Base-by-base conservation (phyloP, 305 asterid species). In the Caryopteris hybrid region DNA sequence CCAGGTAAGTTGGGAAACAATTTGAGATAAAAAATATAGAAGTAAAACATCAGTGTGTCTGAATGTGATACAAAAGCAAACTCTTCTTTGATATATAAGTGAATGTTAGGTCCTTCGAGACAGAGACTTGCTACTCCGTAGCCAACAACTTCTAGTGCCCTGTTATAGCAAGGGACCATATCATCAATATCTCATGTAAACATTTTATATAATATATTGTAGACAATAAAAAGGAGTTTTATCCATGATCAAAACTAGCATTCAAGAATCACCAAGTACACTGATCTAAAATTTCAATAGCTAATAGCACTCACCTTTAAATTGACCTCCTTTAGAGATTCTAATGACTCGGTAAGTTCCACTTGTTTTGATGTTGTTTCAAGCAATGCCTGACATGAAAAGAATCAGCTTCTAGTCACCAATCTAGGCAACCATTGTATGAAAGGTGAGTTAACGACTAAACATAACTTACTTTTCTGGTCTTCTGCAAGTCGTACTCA, bases 311-410 rank as follows among this genome's bases (percentile, higher is more conserved):
- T 74, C 64, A 82, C 99, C 72, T 83, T 86, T 34, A 78, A 25
- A 34, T 72, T 88, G 66, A 50, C 43, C 73, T 86, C 98, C 77
- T 81, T 91, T 71, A 94, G 75, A 53, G 74, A 82, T 76, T 94
- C 98, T 75, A 89, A 51, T 38, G 99, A 89, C 61, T 86, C 94
- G 9, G 96, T 88, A 33, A 94, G 95, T 77, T 94, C 97, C 61
- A 81, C 86, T 80, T 94, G 99, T 71, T 84, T 89, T 39, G 96
- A 89, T 52, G 97, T 84, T 42, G 98, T 88, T 34, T 95, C 96
- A 36, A 86, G 76, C 69, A 94, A 78, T 48, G 95, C 95, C 99
- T 94, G 71, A 38, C 45, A 77, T 48, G 23, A 4, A 41, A 74
- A 69, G 57, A 34, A 50, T 23, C 42, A 27, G 25, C 46, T 38